Conservation (phyloP, 2,329 filamentous ascomycete species). For the Amesomyces nigricolor region DNA sequence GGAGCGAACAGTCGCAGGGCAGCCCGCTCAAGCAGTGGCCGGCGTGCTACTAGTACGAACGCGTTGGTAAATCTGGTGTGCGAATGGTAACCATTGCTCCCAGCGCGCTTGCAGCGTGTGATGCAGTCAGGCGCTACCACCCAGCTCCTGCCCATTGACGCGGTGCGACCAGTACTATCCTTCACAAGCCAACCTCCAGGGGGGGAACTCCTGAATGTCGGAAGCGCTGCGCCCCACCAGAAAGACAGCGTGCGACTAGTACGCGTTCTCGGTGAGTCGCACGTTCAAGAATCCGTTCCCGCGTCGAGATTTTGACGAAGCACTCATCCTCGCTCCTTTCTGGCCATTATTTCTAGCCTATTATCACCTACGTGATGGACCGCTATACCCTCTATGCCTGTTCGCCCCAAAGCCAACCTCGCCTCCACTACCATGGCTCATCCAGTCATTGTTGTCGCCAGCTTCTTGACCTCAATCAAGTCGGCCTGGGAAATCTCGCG, state of each 20-base stretch:
- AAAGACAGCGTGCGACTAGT: conserved; percentile 1
- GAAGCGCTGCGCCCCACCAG: background rate
- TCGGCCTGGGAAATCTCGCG: background rate
- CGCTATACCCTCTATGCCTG: conserved; percentile 3
- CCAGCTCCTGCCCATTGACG: background rate
- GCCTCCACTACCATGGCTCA: conserved; percentile 8
- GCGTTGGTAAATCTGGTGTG: background rate
- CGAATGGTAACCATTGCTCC: background rate
- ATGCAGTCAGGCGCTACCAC: background rate
- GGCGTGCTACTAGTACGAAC: background rate
- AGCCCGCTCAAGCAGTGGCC: too few relatives aligned
- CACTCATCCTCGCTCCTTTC: too few relatives aligned
- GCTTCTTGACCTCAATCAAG: conserved; percentile 11
- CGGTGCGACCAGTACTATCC: conserved; percentile 1
- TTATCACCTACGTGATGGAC: background rate
- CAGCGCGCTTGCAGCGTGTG: background rate
- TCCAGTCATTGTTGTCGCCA: background rate
- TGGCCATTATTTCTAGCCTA: background rate
- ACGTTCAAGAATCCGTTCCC: conserved; percentile 6
- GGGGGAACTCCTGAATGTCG: background rate
- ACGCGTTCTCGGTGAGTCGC: background rate
- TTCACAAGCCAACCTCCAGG: background rate
- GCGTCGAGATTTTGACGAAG: background rate
- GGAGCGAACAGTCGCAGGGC: too few relatives aligned
- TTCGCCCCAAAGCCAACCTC: background rate